These are phyloP conservation scores for Penicilliopsis zonata DNA, from an alignment of 495 filamentous ascomycete species.

Conservation along the genomic window DNA sequence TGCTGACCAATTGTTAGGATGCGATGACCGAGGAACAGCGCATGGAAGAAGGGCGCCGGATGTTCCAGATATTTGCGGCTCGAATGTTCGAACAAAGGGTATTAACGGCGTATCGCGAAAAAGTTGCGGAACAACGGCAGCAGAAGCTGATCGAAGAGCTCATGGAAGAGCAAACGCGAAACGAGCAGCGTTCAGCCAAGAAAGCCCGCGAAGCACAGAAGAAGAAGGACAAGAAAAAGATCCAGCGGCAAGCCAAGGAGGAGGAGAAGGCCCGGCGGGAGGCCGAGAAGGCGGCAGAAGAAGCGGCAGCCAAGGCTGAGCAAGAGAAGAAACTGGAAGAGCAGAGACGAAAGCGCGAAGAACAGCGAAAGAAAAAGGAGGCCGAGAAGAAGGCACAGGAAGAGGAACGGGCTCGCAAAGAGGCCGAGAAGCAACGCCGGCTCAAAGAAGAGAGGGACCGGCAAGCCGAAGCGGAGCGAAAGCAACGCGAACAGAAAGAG, in stretches of 20 bases:
- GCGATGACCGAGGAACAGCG: constrained; percentile 96
- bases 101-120: constrained; percentile 92
- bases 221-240: constrained; percentile 77
- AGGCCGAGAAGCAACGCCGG: constrained; percentile 65
- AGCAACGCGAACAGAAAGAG: constrained; percentile 60
- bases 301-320: constrained; percentile 59
- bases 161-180: constrained; percentile 64
- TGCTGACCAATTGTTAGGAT: constrained; percentile 48
- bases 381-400: constrained; percentile 84
- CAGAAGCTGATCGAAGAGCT: constrained; percentile 85
- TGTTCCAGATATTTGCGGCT: constrained; percentile 99
- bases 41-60: constrained; percentile 95
- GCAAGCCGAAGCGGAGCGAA: constrained; percentile 62
- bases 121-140: constrained; percentile 85
- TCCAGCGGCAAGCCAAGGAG: constrained; percentile 75
- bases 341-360: constrained; percentile 66
- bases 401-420: constrained; percentile 70
- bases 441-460: constrained; percentile 74
- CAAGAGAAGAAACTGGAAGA: constrained; percentile 77
- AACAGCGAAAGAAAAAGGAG: constrained; percentile 84
- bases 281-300: constrained; percentile 84
- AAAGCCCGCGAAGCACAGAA: constrained; percentile 88
- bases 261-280: constrained; percentile 82
- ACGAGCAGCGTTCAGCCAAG: constrained; percentile 74
- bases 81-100: constrained; percentile 99